Evolutionary conservation across 768 basidiomycete species (phyloP).

Genomic region (Tricholoma saponaceum): DNA sequence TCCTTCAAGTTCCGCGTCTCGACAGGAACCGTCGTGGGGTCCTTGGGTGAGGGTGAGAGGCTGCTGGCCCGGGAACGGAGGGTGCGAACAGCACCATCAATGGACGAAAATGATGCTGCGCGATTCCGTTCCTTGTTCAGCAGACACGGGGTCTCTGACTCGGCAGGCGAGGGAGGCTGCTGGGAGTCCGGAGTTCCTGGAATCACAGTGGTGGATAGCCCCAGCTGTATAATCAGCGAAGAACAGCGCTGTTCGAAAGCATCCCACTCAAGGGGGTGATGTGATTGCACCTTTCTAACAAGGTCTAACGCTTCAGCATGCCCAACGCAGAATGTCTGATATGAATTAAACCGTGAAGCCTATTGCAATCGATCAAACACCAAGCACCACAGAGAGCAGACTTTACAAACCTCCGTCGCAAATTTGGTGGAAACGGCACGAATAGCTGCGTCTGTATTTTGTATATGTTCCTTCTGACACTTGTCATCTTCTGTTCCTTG

Average conservation of each 20-base stretch:
- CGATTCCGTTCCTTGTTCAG: constrained; percentile 31
- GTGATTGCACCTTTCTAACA: constrained; percentile 60
- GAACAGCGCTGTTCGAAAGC: constrained; percentile 80
- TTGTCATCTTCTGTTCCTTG: constrained; percentile 14
- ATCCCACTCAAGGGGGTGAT: constrained; percentile 73
- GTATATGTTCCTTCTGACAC: constrained; percentile 17
- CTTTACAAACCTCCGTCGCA: constrained; percentile 45
- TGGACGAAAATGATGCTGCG: constrained; percentile 47
- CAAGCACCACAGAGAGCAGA: constrained; percentile 2
- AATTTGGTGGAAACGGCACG: constrained; percentile 53
- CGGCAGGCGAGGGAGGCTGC: constrained; percentile 15
- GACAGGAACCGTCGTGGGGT: constrained; percentile 19
- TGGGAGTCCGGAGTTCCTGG: constrained; percentile 19
- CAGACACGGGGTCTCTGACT: constrained; percentile 7
- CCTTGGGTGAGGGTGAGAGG: constrained; percentile 26
- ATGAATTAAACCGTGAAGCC: constrained; percentile 73
- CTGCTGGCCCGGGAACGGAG: constrained; percentile 32
- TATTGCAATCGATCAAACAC: constrained; percentile 24
- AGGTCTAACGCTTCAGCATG: constrained; percentile 80
- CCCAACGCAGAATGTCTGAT: constrained; percentile 83
- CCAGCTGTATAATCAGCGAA: constrained; percentile 39
- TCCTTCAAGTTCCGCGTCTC: constrained; percentile 22
- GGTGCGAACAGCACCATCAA: constrained; percentile 40
- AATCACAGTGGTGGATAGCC: constrained; percentile 18
- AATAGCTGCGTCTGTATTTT: constrained; percentile 41